Base-by-base conservation (phyloP, 1,284 basidiomycete species). In the Marasmius tenuissimus region DNA sequence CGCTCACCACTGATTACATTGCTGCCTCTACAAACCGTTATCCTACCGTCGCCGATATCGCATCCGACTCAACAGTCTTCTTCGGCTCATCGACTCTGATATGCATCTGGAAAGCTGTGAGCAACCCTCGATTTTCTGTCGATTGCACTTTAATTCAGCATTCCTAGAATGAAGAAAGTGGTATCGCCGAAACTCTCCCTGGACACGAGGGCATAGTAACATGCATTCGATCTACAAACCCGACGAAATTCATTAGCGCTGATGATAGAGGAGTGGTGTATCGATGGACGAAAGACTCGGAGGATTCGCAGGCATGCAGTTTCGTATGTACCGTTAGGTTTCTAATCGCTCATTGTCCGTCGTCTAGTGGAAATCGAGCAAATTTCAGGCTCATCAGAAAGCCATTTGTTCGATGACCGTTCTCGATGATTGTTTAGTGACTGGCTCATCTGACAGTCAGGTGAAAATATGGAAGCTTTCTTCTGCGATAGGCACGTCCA, bases 61-160 rank as follows among this genome's bases (percentile, higher is more conserved):
- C 84, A 1, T 69, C 74, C 1, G 72, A 77, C 22, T 87, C 88
- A 2, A 74, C 91, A 1, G 76, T 94, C 42, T 92, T 88, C 0
- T 95, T 92, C 67, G 96, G 90, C 18, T 87, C 93, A 0, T 87
- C 87, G n/a, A 88, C 81, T 60, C 78, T 91, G 20, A 75, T 97
- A 27, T 87, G 89, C 5, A 74, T 97, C 11, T 97, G 96, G 95
- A 75, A 92, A 68, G 76, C 86, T 22, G 75, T 63, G 34, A 39
- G 62, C 52, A 82, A 60, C 85, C 85, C 63, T 69, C 81, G 71
- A 42, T 34, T 50, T 40, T n/a, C 14, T 42, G 22, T 48, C 18
- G 35, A 56, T 59, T 60, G 64, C 59, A 66, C 9, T 58, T 49
- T 39, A 47, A 57, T 39, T 39, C 64, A 56, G 57, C 63, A 63